Conservation (phyloP, 1,139 yeast genomes). For the Yarrowia galli region DNA sequence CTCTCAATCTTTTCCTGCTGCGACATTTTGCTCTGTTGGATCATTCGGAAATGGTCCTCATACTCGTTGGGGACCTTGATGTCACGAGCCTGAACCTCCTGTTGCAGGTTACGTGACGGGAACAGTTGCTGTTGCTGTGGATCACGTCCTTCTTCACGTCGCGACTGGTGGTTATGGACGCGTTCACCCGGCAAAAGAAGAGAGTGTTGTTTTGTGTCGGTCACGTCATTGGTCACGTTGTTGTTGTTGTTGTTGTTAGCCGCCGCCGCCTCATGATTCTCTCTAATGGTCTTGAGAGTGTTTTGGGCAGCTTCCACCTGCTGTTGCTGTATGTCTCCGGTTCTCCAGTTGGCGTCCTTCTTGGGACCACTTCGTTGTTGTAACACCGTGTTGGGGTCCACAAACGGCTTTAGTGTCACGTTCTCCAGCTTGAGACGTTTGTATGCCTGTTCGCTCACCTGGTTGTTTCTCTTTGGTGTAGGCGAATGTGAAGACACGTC, state of each 20-base stretch:
- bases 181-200: constrained; percentile 18
- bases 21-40: constrained; percentile 16
- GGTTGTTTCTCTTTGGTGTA: constrained; percentile 35
- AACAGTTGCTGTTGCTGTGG: constrained; percentile 23
- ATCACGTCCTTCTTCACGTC: constrained; percentile 13
- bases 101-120: not conserved
- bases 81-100: constrained; percentile 6
- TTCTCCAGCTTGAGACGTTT: constrained; percentile 33
- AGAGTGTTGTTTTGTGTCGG: constrained; percentile 16
- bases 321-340: constrained; percentile 12
- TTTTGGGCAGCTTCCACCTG: constrained; percentile 15
- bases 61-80: constrained; percentile 33
- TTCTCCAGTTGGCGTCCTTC: constrained; percentile 28
- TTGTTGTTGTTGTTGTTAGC: not conserved
- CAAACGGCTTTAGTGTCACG: constrained; percentile 28
- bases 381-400: constrained; percentile 3
- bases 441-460: constrained; percentile 21
- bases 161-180: not conserved
- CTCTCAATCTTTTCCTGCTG: constrained; percentile 14
- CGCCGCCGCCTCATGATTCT: constrained; percentile 1
- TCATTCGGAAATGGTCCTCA: constrained; percentile 32
- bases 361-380: constrained; percentile 22
- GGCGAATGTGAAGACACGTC: constrained; percentile 23
- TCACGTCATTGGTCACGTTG: not conserved
- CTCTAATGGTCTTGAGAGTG: constrained; percentile 15